These are phyloP conservation scores for Micromonas commoda DNA, from an alignment of 139 green algal species.

Conservation along the genomic window DNA sequence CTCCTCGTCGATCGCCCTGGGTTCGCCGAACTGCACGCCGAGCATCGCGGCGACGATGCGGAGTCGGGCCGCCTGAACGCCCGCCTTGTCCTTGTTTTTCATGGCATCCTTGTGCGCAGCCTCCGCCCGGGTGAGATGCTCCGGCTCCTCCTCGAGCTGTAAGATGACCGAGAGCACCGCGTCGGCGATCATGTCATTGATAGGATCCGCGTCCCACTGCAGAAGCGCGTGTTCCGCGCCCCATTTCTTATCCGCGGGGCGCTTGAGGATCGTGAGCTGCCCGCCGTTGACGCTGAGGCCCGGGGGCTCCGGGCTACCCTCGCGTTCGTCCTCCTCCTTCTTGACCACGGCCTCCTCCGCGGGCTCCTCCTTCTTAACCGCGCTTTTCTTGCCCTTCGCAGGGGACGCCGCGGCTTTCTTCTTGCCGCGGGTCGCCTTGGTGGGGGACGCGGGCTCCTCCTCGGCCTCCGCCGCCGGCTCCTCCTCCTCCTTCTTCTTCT, in stretches of 20 bases:
- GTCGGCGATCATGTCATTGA: conserved; percentile 86
- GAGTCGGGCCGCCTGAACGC: background rate
- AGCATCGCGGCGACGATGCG: conserved; percentile 5
- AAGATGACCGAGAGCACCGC: conserved; percentile 48
- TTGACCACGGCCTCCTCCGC: background rate
- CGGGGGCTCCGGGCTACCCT: background rate
- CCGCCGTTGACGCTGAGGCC: background rate
- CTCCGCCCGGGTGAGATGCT: background rate
- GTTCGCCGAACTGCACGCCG: background rate
- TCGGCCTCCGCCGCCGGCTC: no score
- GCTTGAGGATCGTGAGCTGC: background rate
- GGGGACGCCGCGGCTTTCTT: background rate
- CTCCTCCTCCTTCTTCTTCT: background rate
- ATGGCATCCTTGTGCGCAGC: background rate
- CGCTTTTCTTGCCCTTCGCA: conserved; percentile 12
- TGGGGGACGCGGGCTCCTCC: no score
- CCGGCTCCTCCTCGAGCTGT: conserved; percentile 1
- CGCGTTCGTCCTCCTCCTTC: background rate
- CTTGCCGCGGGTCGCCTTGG: background rate
- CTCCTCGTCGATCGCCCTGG: background rate
- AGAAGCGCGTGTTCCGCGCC: conserved; percentile 56
- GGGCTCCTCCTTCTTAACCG: background rate
- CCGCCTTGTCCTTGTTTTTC: background rate
- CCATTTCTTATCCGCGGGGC: background rate
- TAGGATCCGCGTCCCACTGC: conserved; percentile 78